phyloP scores from a whole-genome alignment of 2,329 filamentous ascomycete genomes.

The Lecanicillium sp. region DNA sequence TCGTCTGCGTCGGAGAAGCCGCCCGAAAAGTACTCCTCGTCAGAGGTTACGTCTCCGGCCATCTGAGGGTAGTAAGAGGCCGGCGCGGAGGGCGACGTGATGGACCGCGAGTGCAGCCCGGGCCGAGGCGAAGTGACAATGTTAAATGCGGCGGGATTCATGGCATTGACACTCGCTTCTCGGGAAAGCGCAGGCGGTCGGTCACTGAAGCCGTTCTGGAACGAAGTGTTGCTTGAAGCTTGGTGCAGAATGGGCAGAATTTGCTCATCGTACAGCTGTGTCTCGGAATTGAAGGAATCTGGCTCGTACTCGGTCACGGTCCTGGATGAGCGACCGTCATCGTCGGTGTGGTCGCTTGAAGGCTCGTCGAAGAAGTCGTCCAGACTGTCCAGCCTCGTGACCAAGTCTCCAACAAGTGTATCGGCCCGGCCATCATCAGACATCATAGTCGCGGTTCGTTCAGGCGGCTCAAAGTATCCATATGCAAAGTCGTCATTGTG shows the following conservation, averaged over 20 bases:
- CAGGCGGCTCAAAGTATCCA: slow-evolving; percentile 65
- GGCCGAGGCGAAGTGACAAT: slow-evolving; percentile 48
- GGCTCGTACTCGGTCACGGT: slow-evolving; percentile 60
- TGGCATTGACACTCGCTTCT: slow-evolving; percentile 53
- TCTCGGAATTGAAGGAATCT: slow-evolving; percentile 64
- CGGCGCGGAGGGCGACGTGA: slow-evolving; percentile 70
- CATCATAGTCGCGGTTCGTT: slow-evolving; percentile 85
- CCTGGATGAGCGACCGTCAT: slow-evolving; percentile 55
- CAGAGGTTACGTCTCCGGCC: slow-evolving; percentile 56
- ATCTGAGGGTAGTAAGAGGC: slow-evolving; percentile 49
- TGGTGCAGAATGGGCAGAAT: slow-evolving; percentile 86
- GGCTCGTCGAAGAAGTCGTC: slow-evolving; percentile 78
- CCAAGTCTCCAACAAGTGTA: slow-evolving; percentile 67
- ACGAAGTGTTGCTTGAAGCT: slow-evolving; percentile 71
- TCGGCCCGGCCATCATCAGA: slow-evolving; percentile 74
- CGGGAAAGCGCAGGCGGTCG: slow-evolving; percentile 55
- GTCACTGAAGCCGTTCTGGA: slow-evolving; percentile 86
- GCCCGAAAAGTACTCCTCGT: slow-evolving; percentile 70
- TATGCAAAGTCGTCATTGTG: slow-evolving; percentile 82
- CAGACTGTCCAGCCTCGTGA: slow-evolving; percentile 70
- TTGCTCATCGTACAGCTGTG: slow-evolving; percentile 86
- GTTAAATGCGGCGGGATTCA: slow-evolving; percentile 57
- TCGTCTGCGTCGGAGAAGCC: slow-evolving; percentile 75
- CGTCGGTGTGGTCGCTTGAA: slow-evolving; percentile 50
- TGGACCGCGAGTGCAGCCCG: slow-evolving; percentile 69